Evolutionary conservation across 306 rosid genomes (phyloP).

Genomic region (Trifolium subterraneum): DNA sequence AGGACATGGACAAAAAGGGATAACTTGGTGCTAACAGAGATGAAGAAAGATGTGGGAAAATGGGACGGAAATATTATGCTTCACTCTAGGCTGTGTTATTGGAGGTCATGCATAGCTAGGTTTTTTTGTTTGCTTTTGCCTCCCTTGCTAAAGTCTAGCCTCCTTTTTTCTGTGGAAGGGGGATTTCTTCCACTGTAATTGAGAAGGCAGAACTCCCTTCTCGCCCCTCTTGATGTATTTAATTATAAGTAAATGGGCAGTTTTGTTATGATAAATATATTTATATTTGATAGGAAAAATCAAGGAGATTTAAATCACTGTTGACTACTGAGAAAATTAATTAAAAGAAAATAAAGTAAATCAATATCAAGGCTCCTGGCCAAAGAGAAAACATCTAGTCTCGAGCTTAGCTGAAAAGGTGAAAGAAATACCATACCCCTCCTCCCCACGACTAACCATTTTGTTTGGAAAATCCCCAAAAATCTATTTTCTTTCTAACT

Average conservation of each 20-base stretch:
- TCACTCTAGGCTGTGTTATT: constrained; percentile 48
- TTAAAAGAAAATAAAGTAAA: neutral
- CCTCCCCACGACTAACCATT: neutral
- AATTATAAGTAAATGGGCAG: neutral
- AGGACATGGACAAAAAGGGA: constrained; percentile 56
- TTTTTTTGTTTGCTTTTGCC: neutral
- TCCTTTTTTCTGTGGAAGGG: too few species aligned
- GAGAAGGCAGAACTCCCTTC: too few species aligned
- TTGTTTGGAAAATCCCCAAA: neutral
- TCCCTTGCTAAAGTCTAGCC: constrained; percentile 17
- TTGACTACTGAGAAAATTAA: neutral
- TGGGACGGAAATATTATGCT: constrained; percentile 50
- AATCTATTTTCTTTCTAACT: neutral
- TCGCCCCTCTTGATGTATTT: neutral
- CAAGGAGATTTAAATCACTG: neutral
- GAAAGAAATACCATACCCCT: neutral
- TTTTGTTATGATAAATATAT: constrained; percentile 21
- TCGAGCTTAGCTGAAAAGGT: constrained; percentile 7
- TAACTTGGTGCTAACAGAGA: constrained; percentile 32
- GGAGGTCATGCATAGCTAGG: constrained; percentile 53
- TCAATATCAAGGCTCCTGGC: neutral
- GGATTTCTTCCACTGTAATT: too few species aligned
- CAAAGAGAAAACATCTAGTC: neutral
- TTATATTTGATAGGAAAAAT: constrained; percentile 9
- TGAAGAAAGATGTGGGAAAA: constrained; percentile 51